phyloP scores from a whole-genome alignment of 768 basidiomycete genomes.

The Lactarius sanguifluus region DNA sequence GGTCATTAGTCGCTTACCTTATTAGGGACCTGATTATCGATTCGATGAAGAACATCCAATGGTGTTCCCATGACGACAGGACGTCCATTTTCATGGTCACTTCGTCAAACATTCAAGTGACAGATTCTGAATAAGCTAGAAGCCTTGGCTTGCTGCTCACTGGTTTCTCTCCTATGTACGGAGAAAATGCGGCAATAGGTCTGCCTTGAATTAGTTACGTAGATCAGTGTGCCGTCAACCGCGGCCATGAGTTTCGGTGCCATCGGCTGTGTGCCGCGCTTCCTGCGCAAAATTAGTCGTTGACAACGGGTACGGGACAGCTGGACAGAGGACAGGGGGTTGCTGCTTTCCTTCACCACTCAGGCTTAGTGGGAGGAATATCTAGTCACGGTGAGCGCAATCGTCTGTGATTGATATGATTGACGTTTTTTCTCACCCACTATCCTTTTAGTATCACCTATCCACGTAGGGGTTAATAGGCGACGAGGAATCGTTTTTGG shows the following conservation, averaged over 20 bases:
- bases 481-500: not conserved
- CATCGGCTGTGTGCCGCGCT: slow-evolving; percentile 14
- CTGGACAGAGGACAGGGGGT: not conserved
- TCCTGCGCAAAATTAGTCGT: slow-evolving; percentile 5
- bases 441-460: not conserved
- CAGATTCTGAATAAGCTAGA: not conserved
- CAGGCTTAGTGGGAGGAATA: not conserved
- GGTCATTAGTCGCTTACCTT: slow-evolving; percentile 12
- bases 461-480: not conserved
- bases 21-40: not conserved
- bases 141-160: not conserved
- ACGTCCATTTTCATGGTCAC: not conserved
- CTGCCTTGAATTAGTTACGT: not conserved
- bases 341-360: slow-evolving; percentile 8
- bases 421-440: not conserved
- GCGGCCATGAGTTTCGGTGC: not conserved
- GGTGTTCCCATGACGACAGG: slow-evolving; percentile 16
- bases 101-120: not conserved
- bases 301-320: slow-evolving; percentile 9
- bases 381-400: not conserved
- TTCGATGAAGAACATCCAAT: not conserved
- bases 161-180: not conserved
- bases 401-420: not conserved
- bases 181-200: slow-evolving; percentile 2
- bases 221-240: slow-evolving; percentile 1